Evolutionary conservation across 2,329 filamentous ascomycete genomes (phyloP).

Genomic region (Neonectria hederae): DNA sequence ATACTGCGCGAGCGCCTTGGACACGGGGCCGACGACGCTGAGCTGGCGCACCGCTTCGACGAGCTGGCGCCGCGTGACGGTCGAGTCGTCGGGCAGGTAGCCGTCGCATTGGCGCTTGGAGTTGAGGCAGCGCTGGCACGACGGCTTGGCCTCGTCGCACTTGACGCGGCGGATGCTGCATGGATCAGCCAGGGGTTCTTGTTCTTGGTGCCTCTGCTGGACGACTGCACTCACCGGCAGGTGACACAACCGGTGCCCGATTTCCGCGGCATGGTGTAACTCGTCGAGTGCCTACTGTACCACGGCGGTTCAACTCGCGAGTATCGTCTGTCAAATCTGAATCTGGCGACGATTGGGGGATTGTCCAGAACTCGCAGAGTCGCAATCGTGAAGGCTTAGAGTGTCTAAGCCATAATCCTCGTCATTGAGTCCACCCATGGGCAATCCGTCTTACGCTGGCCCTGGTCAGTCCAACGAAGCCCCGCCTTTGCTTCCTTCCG

Average conservation of each 20-base stretch:
- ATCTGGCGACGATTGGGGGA: neutral
- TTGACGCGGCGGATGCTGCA: slow-evolving; percentile 49
- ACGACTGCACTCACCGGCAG: slow-evolving; percentile 35
- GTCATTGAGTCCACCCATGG: neutral
- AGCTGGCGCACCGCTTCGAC: slow-evolving; percentile 41
- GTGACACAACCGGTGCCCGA: slow-evolving; percentile 40
- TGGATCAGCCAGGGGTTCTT: neutral
- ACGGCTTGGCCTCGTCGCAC: slow-evolving; percentile 47
- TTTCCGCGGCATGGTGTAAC: slow-evolving; percentile 35
- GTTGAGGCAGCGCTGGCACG: slow-evolving; percentile 40
- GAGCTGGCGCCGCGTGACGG: slow-evolving; percentile 46
- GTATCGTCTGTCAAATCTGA: neutral
- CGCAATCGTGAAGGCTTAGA: neutral
- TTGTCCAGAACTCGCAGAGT: too few relatives aligned
- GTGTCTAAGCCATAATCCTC: neutral
- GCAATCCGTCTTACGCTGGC: neutral
- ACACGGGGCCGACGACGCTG: slow-evolving; percentile 44
- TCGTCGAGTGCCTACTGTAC: too few relatives aligned
- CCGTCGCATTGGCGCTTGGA: slow-evolving; percentile 47
- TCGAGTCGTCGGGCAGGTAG: slow-evolving; percentile 40
- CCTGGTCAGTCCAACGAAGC: neutral
- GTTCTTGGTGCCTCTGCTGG: neutral
- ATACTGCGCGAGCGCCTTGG: slow-evolving; percentile 34
- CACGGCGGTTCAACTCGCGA: neutral
- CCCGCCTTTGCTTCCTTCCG: neutral